Conservation (phyloP, 2,329 filamentous ascomycete species). For the Zopfia rhizophila region DNA sequence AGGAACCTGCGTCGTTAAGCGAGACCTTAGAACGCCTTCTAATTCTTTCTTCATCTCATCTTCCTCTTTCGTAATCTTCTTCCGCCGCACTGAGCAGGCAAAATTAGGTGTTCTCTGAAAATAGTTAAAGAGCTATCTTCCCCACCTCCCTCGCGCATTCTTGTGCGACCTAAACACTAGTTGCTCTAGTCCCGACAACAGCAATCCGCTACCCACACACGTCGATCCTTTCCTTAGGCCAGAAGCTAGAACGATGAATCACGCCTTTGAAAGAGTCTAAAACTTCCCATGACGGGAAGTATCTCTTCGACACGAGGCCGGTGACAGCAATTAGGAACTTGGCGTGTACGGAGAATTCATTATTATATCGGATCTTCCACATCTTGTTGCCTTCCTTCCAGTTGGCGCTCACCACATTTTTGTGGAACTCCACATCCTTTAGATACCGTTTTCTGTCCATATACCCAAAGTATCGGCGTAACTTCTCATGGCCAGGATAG, state of each 20-base stretch:
- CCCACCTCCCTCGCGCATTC: slow-evolving; percentile 63
- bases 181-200: slow-evolving; percentile 70
- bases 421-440: slow-evolving; percentile 65
- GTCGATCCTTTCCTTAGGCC: slow-evolving; percentile 64
- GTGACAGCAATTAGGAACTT: slow-evolving; percentile 62
- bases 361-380: slow-evolving; percentile 60
- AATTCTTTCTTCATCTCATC: no score
- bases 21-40: no score
- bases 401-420: slow-evolving; percentile 50
- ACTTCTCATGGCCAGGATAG: slow-evolving; percentile 61
- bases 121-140: slow-evolving; percentile 59
- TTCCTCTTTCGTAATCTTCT: slow-evolving; percentile 56
- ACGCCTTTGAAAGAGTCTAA: slow-evolving; percentile 66
- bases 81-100: slow-evolving; percentile 66
- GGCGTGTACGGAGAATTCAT: slow-evolving; percentile 58
- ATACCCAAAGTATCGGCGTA: slow-evolving; percentile 66
- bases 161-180: slow-evolving; percentile 70
- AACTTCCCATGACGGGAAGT: slow-evolving; percentile 66
- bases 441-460: slow-evolving; percentile 64
- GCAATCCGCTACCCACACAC: slow-evolving; percentile 65
- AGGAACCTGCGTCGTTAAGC: no score
- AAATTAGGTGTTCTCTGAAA: slow-evolving; percentile 73
- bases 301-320: slow-evolving; percentile 66
- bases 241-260: slow-evolving; percentile 67
- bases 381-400: slow-evolving; percentile 57